Evolutionary conservation across 2,329 filamentous ascomycete species (phyloP).

Genomic region (Calonectria montana): DNA sequence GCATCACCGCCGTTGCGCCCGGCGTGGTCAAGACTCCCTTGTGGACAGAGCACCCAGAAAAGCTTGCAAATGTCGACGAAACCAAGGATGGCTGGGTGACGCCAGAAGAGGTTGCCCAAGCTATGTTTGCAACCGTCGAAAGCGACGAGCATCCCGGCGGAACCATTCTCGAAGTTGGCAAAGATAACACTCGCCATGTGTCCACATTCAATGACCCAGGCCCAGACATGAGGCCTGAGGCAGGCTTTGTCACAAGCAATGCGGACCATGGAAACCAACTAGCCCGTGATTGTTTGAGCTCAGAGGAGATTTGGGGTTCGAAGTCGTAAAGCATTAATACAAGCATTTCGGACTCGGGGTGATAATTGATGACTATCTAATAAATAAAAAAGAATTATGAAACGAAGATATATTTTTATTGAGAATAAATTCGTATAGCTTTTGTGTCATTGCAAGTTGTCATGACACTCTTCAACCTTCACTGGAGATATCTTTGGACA

Average conservation of each 20-base stretch:
- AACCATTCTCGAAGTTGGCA: slow-evolving; percentile 55
- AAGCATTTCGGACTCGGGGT: too few species aligned
- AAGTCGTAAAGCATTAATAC: background rate
- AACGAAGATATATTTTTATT: too few species aligned
- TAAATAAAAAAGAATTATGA: too few species aligned
- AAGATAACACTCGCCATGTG: slow-evolving; percentile 47
- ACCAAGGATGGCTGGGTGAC: slow-evolving; percentile 54
- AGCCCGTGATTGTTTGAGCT: slow-evolving; percentile 42
- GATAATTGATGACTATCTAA: too few species aligned
- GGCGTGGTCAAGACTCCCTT: slow-evolving; percentile 58
- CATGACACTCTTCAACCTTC: too few species aligned
- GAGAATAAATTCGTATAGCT: too few species aligned
- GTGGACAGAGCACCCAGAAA: slow-evolving; percentile 58
- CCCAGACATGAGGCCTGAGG: slow-evolving; percentile 44
- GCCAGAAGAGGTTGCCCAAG: slow-evolving; percentile 55
- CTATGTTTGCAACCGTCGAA: slow-evolving; percentile 55
- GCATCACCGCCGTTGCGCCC: slow-evolving; percentile 58
- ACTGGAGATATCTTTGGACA: too few species aligned
- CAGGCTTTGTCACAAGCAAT: slow-evolving; percentile 45
- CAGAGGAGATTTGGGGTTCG: slow-evolving; percentile 41
- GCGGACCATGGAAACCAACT: slow-evolving; percentile 38
- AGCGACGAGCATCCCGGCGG: slow-evolving; percentile 50
- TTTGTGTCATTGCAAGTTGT: too few species aligned
- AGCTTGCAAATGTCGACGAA: slow-evolving; percentile 50
- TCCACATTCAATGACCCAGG: slow-evolving; percentile 52